Evolutionary conservation across 2,329 filamentous ascomycete species (phyloP).

Genomic region (Paradendryphiella salina): DNA sequence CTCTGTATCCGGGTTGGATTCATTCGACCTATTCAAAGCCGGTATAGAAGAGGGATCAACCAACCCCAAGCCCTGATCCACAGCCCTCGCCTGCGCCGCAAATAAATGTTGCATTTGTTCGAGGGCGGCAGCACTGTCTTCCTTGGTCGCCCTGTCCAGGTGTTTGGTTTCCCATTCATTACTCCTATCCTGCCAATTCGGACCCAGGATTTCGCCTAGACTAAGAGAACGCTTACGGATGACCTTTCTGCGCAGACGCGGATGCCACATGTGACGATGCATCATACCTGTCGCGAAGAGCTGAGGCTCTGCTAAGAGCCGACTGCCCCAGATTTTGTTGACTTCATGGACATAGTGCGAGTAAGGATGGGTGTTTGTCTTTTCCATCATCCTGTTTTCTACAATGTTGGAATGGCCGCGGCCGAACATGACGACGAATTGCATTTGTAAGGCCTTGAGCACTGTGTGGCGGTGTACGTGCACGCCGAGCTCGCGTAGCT

Average conservation of each 20-base stretch:
- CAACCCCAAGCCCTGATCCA: not conserved
- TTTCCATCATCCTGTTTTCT: conserved; percentile 35
- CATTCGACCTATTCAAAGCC: not conserved
- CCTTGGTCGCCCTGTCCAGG: not conserved
- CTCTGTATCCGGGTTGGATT: too few species aligned
- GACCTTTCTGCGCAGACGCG: conserved; percentile 15
- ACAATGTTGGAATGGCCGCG: conserved; percentile 22
- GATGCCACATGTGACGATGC: conserved; percentile 22
- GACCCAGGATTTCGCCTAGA: conserved; percentile 12
- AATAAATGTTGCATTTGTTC: conserved; percentile 1
- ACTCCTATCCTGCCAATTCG: conserved; percentile 1
- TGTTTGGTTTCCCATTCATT: not conserved
- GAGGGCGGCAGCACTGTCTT: not conserved
- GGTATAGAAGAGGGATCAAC: not conserved
- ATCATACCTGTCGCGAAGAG: conserved; percentile 9
- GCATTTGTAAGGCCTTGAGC: conserved; percentile 30
- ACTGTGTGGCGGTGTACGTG: conserved; percentile 32
- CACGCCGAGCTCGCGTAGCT: conserved; percentile 37
- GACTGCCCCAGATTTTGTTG: conserved; percentile 37
- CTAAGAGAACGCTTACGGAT: conserved; percentile 8
- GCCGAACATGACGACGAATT: conserved; percentile 40
- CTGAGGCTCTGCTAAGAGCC: conserved; percentile 31
- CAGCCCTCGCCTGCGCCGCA: not conserved
- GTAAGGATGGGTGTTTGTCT: conserved; percentile 26
- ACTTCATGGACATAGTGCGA: conserved; percentile 29